Percentiles rank a stretch among this genome's conserved stretches.
Evolutionary conservation across 495 filamentous ascomycete species (phyloP).

Genomic region (Trichoderma parareesei): DNA sequence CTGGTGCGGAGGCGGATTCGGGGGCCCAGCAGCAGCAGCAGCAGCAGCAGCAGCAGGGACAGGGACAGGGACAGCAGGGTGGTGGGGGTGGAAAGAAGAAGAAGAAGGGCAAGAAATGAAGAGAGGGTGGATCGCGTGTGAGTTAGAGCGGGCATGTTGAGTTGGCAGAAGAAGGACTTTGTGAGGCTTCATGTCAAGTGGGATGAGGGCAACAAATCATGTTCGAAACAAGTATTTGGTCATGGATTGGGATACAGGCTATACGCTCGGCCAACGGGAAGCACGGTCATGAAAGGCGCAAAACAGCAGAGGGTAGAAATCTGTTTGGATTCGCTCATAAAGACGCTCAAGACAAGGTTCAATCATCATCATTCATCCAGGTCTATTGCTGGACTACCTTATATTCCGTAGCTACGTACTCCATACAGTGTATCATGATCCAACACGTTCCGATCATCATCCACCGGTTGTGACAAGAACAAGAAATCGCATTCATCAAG

Average conservation of each 20-base stretch:
- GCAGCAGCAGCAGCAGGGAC: slow-evolving; percentile 29
- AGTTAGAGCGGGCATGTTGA: neutral
- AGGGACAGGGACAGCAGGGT: slow-evolving; percentile 17
- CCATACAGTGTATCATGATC: slow-evolving; percentile 9
- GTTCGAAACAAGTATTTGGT: neutral
- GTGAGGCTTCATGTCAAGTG: neutral
- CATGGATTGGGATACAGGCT: too few relatives aligned
- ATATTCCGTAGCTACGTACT: neutral
- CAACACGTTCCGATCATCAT: slow-evolving; percentile 4
- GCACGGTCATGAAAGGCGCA: too few relatives aligned
- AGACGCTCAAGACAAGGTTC: too few relatives aligned
- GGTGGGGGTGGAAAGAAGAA: slow-evolving; percentile 43
- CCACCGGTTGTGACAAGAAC: neutral
- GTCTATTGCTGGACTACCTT: slow-evolving; percentile 1
- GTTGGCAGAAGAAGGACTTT: neutral
- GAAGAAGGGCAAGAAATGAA: slow-evolving; percentile 49
- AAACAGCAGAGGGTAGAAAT: too few relatives aligned
- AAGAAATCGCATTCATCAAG: neutral
- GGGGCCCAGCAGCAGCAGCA: slow-evolving; percentile 25
- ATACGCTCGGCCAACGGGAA: too few relatives aligned
- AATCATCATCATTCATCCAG: neutral
- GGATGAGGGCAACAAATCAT: neutral
- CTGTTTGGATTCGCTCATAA: too few relatives aligned
- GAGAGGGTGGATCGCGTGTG: too few relatives aligned
- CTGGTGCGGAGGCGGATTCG: slow-evolving; percentile 18